phyloP scores from a whole-genome alignment of 495 filamentous ascomycete genomes.

The Neurospora sp. region DNA sequence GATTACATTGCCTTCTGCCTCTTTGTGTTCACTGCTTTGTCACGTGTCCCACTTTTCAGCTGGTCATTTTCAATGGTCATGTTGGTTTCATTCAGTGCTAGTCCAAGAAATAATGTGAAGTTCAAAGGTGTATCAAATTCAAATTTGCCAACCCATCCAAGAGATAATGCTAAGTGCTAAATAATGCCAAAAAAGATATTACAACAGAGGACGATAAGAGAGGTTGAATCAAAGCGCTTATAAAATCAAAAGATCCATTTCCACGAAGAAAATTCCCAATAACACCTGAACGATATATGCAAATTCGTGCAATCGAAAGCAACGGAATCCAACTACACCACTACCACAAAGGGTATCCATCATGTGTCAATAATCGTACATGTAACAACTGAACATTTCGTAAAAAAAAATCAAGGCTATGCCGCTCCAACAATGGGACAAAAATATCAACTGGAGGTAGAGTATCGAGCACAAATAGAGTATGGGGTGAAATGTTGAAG shows the following conservation, averaged over 20 bases:
- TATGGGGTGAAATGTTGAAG: not conserved
- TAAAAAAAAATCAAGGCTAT: not conserved
- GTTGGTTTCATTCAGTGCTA: not conserved
- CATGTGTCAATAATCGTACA: not conserved
- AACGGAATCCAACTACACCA: not conserved
- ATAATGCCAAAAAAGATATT: not conserved
- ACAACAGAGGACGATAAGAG: not conserved
- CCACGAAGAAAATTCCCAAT: not conserved
- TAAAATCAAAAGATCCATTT: not conserved
- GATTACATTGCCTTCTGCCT: not conserved
- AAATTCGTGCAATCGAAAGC: not conserved
- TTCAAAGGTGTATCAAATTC: not conserved
- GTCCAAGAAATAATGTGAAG: not conserved
- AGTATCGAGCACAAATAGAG: not conserved
- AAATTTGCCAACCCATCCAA: not conserved
- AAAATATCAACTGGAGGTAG: not conserved
- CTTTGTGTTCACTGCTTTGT: not conserved
- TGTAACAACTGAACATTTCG: not conserved
- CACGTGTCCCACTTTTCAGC: not conserved
- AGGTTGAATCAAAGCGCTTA: not conserved
- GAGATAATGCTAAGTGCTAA: not conserved
- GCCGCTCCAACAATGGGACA: not conserved
- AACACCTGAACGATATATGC: not conserved
- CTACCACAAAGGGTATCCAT: not conserved
- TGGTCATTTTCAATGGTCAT: not conserved